Base-by-base conservation (phyloP, 2,329 filamentous ascomycete genomes). In the Hypoxylon sp. region DNA sequence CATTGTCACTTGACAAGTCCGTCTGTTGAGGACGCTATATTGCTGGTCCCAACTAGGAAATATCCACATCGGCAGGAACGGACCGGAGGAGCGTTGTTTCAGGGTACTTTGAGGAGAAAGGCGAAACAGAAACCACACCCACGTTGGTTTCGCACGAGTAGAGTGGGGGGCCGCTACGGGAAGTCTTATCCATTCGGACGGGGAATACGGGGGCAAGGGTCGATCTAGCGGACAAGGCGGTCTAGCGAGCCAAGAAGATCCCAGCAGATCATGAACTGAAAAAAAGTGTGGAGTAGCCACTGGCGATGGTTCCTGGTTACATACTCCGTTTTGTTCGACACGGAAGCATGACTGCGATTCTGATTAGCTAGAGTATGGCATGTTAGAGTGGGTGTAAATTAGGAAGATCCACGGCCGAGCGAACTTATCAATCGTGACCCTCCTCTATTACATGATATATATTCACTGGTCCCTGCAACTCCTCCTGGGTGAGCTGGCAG, bases 1-100 rank as follows among this genome's bases (percentile, higher is more conserved):
- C 61, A 66, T 54, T 74, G 74, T 79, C 74, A 78, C 71, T 79
- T 77, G 76, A 78, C 73, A 73, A 60, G 72, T 62, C 61, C 46
- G 66, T 69, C 64, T 59, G 57, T 42, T 42, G 55, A 72, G 70
- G 69, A 69, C 62, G 50, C 67, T 75, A 75, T 74, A 76, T 76
- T 76, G 71, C 71, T 65, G 71, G 66, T 68, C 75, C 66, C 68
- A 73, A 74, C 66, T 75, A 73, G 72, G 60, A 77, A 77, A 79
- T 77, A 76, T 78, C 74, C 78, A 81, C 72, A 72, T 78, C 81
- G 81, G 81, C 78, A 79, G 75, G 77, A 72, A 76, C 81, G 81
- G 81, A 80, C 81, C 81, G 81, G 76, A 69, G 73, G 78, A 77
- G 81, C 80, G 79, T 76, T 73, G 61, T 74, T 69, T 65, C 65